Percentiles rank a stretch among this genome's conserved stretches.
Conservation (phyloP, 2,329 filamentous ascomycete species). For the Fusarium mundagurra region DNA sequence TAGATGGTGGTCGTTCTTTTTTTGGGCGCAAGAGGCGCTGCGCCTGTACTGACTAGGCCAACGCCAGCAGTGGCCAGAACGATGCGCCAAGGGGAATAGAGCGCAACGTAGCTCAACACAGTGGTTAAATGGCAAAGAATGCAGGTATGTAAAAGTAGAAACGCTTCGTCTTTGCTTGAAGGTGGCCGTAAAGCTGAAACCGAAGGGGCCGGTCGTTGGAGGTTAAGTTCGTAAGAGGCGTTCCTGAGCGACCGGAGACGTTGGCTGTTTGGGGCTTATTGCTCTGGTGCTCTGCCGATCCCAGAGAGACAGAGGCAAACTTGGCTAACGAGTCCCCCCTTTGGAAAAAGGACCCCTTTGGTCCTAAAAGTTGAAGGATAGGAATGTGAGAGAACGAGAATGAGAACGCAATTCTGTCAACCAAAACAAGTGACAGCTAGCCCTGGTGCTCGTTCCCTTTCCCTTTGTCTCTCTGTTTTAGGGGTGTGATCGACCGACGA, state of each 20-base stretch:
- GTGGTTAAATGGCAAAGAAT: slow-evolving; percentile 3
- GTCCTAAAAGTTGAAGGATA: slow-evolving; percentile 12
- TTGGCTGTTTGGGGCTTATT: slow-evolving; percentile 23
- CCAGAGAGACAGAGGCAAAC: neutral
- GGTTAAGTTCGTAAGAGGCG: slow-evolving; percentile 32
- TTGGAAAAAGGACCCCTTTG: slow-evolving; percentile 5
- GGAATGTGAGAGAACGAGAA: slow-evolving; percentile 5
- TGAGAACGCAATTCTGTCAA: neutral
- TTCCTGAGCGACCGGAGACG: slow-evolving; percentile 17
- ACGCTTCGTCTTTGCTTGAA: neutral
- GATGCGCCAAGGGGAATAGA: slow-evolving; percentile 17
- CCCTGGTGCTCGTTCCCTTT: slow-evolving; percentile 2
- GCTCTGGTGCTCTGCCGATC: slow-evolving; percentile 1
- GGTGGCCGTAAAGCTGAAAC: slow-evolving; percentile 25
- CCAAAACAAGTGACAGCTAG: slow-evolving; percentile 4
- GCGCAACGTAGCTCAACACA: slow-evolving; percentile 10
- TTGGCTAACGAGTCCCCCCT: neutral
- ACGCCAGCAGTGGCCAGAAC: slow-evolving; percentile 37
- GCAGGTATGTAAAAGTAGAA: neutral
- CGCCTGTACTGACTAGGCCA: slow-evolving; percentile 28
- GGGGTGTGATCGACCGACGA: slow-evolving; percentile 2
- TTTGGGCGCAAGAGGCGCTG: slow-evolving; percentile 21
- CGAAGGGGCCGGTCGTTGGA: slow-evolving; percentile 17
- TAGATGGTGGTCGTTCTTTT: slow-evolving; percentile 1
- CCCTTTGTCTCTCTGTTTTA: neutral